Percentiles rank a stretch among this genome's conserved stretches.
Conservation (phyloP, 2,329 filamentous ascomycete genomes). For the Penicillium psychrosexuale region DNA sequence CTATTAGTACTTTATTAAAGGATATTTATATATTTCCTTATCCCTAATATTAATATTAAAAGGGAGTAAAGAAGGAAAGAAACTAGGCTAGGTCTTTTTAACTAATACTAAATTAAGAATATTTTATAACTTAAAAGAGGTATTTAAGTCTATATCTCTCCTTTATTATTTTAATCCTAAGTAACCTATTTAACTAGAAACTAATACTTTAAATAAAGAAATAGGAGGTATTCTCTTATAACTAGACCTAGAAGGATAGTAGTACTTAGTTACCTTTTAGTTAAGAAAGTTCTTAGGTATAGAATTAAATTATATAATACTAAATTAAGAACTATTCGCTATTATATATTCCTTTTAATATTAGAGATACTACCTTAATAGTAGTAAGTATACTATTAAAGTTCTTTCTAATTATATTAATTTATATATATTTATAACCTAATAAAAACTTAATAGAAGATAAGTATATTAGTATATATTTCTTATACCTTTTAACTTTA, state of each 20-base stretch:
- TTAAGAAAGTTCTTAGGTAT: background rate
- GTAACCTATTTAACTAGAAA: no score
- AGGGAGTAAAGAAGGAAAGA: no score
- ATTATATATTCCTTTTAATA: background rate
- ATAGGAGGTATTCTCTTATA: no score
- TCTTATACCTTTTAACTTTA: background rate
- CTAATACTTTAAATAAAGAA: no score
- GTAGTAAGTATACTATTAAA: background rate
- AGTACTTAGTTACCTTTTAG: background rate
- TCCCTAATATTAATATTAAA: no score
- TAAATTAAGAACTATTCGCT: background rate
- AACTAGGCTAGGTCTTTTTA: accelerated
- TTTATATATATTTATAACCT: background rate
- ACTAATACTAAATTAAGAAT: no score
- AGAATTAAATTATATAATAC: background rate
- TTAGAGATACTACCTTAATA: background rate
- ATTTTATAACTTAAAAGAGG: accelerated
- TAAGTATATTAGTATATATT: background rate
- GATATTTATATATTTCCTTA: no score
- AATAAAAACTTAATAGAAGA: background rate
- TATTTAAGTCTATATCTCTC: no score
- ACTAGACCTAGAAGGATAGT: background rate
- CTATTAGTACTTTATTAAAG: no score
- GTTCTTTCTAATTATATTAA: background rate
- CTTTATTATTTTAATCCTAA: no score